Evolutionary conservation across 2,329 filamentous ascomycete species (phyloP).

Genomic region (Myrmaecium sp.): DNA sequence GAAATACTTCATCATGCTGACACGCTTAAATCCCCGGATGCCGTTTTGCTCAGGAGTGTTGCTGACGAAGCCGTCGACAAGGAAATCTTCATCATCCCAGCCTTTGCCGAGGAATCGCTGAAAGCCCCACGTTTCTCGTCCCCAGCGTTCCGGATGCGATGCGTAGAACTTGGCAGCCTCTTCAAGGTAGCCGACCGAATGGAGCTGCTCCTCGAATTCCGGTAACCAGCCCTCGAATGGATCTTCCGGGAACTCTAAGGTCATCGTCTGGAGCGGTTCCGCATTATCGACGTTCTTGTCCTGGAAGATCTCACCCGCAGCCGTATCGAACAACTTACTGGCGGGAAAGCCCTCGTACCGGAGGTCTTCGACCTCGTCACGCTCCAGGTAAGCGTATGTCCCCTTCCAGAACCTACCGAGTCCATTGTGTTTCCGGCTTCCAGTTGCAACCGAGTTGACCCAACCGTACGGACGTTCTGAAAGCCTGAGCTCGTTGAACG

Average conservation of each 20-base stretch:
- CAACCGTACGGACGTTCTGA: too few species aligned
- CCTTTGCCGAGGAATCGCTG: constrained; percentile 23
- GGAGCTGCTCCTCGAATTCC: constrained; percentile 23
- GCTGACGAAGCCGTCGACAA: constrained; percentile 31
- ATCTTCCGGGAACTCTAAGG: constrained; percentile 14
- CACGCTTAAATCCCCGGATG: constrained; percentile 36
- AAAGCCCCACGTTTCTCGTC: too few species aligned
- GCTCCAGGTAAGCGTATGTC: constrained; percentile 27
- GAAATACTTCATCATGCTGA: constrained; percentile 38
- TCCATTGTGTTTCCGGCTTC: too few species aligned
- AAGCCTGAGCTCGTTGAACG: constrained; percentile 20
- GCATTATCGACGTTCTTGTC: constrained; percentile 17
- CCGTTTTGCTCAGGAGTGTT: constrained; percentile 29
- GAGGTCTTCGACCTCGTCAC: constrained; percentile 11
- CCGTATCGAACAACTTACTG: constrained; percentile 3
- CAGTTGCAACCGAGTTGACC: too few species aligned
- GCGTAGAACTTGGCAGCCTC: constrained; percentile 10
- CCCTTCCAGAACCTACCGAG: constrained; percentile 34
- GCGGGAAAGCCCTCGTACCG: constrained; percentile 7
- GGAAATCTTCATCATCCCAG: constrained; percentile 18
- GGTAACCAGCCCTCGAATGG: constrained; percentile 17
- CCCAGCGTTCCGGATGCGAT: too few species aligned
- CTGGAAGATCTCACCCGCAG: constrained; percentile 4
- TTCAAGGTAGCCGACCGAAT: constrained; percentile 13
- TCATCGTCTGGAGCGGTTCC: constrained; percentile 12